These are phyloP conservation scores for Apodospora peruviana DNA, from an alignment of 495 filamentous ascomycete genomes.

Conservation along the genomic window DNA sequence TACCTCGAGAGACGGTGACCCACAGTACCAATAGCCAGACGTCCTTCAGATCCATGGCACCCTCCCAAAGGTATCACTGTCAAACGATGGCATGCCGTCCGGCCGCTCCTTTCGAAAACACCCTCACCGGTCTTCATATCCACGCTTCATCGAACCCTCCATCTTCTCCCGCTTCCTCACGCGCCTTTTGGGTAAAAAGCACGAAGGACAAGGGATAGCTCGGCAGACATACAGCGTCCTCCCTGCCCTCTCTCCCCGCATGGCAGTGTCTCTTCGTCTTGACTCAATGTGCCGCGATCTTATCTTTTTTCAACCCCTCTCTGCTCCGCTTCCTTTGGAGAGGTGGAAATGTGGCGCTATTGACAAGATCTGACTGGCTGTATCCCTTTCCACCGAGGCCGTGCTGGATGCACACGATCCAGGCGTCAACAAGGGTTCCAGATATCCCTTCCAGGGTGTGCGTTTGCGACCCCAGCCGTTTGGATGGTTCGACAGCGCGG, in stretches of 20 bases:
- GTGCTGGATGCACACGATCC: not conserved
- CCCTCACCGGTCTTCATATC: constrained; percentile 25
- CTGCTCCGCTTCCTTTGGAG: constrained; percentile 21
- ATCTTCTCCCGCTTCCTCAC: constrained; percentile 9
- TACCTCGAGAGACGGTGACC: not conserved
- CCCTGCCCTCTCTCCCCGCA: no score
- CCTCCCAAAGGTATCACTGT: no score
- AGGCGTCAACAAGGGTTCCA: no score
- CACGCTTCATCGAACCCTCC: constrained; percentile 20
- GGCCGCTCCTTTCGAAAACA: no score
- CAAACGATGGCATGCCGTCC: no score
- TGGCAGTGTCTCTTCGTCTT: constrained; percentile 4
- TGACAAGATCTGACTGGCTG: constrained; percentile 9
- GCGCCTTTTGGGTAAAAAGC: not conserved
- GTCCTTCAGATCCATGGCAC: not conserved
- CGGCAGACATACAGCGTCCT: constrained; percentile 1
- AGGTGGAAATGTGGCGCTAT: constrained; percentile 16
- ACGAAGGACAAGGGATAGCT: not conserved
- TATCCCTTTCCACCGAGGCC: not conserved
- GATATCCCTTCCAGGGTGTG: no score
- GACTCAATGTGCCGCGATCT: no score
- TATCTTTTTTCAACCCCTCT: constrained; percentile 31
- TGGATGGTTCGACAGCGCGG: no score
- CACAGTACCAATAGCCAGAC: no score
- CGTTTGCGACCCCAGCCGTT: no score